These are phyloP conservation scores for Isabelozyma gotoi DNA, from an alignment of 805 yeast genomes.

Conservation along the genomic window DNA sequence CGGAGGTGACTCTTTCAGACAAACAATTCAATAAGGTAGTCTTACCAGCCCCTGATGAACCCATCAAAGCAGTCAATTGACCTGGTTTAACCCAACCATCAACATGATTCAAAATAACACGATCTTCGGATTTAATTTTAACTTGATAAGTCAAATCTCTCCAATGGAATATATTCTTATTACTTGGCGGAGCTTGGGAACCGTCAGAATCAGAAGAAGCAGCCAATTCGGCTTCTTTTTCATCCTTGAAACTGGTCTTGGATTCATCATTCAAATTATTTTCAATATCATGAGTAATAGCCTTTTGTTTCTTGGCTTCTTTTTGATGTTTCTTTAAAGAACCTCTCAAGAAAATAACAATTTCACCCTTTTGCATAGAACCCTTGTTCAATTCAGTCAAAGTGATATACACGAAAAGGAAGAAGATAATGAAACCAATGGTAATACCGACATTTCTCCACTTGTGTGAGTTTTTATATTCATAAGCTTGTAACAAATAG, in stretches of 20 bases:
- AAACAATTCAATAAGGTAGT: constrained; percentile 73
- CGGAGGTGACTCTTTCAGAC: constrained; percentile 68
- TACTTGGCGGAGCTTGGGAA: constrained; percentile 5
- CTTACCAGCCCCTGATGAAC: constrained; percentile 87
- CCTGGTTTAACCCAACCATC: constrained; percentile 80
- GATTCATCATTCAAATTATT: constrained; percentile 15
- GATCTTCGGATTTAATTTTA: constrained; percentile 34
- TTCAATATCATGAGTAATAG: constrained; percentile 18
- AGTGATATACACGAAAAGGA: constrained; percentile 31
- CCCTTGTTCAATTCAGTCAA: constrained; percentile 41
- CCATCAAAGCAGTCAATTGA: constrained; percentile 79
- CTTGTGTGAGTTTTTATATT: constrained; percentile 55
- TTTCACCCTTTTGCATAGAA: constrained; percentile 46
- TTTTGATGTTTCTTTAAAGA: constrained; percentile 31
- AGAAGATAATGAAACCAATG: constrained; percentile 50
- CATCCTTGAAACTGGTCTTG: constrained; percentile 27
- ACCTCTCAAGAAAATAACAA: constrained; percentile 26
- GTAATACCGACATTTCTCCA: constrained; percentile 83
- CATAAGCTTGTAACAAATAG: constrained; percentile 49
- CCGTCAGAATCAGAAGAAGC: constrained; percentile 1
- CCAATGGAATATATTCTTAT: constrained; percentile 33
- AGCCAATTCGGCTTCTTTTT: constrained; percentile 21
- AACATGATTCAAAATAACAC: constrained; percentile 38
- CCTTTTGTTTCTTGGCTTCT: constrained; percentile 10
- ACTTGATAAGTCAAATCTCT: constrained; percentile 37